Evolutionary conservation across 2,329 filamentous ascomycete species (phyloP).

Genomic region (Aspergillus sp.): DNA sequence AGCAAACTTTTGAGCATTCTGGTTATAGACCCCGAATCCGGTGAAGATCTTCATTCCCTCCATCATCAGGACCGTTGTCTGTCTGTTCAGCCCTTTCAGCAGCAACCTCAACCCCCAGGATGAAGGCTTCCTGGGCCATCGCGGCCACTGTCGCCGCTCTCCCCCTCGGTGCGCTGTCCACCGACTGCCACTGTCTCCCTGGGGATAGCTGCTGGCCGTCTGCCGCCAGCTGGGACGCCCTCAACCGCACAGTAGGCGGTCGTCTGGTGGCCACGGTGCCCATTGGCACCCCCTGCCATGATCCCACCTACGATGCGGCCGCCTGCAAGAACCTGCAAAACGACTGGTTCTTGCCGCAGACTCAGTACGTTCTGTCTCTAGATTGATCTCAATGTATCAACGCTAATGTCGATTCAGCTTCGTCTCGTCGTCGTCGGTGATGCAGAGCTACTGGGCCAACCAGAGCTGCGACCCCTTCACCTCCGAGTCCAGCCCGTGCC

Average conservation of each 20-base stretch:
- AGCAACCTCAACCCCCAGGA: too few relatives aligned
- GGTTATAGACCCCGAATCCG: too few relatives aligned
- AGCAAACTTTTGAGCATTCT: too few relatives aligned
- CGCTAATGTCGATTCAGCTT: conserved; percentile 11
- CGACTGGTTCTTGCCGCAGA: conserved; percentile 27
- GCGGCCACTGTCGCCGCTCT: not conserved
- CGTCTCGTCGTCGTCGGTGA: conserved; percentile 30
- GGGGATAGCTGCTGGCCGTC: conserved; percentile 40
- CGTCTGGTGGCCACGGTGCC: conserved; percentile 40
- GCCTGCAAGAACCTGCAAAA: conserved; percentile 19
- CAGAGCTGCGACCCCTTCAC: conserved; percentile 32
- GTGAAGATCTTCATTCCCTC: too few relatives aligned
- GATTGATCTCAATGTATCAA: too few relatives aligned
- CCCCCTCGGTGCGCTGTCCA: too few relatives aligned
- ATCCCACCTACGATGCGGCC: conserved; percentile 21
- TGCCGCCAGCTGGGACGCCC: conserved; percentile 27
- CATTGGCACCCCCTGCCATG: conserved; percentile 38
- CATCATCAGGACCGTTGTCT: too few relatives aligned
- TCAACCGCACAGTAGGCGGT: conserved; percentile 40
- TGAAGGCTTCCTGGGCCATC: too few relatives aligned
- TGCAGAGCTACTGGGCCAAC: conserved; percentile 33
- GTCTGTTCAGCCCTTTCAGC: too few relatives aligned
- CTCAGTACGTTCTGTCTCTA: conserved; percentile 22
- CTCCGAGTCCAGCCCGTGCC: conserved; percentile 21
- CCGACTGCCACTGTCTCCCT: conserved; percentile 28